Conservation (phyloP, 2,329 filamentous ascomycete genomes). For the Tympanopsis confertula region DNA sequence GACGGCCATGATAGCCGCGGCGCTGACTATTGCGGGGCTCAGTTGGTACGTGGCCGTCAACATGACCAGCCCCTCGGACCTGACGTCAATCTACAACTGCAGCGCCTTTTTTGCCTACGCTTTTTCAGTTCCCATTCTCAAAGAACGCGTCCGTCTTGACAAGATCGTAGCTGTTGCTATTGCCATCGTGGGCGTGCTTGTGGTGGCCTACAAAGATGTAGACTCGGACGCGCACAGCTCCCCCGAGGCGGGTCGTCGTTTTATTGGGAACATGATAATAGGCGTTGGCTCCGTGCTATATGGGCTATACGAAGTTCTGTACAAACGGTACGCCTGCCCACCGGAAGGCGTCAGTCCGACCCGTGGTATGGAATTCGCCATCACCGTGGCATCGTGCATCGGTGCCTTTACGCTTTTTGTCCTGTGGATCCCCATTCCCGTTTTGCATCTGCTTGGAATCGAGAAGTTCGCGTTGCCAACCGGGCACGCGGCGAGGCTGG, state of each 20-base stretch:
- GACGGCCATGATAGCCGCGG: slow-evolving; percentile 71
- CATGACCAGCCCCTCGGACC: slow-evolving; percentile 80
- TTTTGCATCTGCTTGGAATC: slow-evolving; percentile 67
- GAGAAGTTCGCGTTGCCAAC: slow-evolving; percentile 75
- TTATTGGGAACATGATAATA: slow-evolving; percentile 83
- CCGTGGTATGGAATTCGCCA: slow-evolving; percentile 94
- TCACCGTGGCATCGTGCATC: slow-evolving; percentile 79
- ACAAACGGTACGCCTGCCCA: slow-evolving; percentile 86
- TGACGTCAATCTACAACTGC: slow-evolving; percentile 99
- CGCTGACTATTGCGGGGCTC: slow-evolving; percentile 79
- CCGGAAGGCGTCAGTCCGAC: slow-evolving; percentile 74
- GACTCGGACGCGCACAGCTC: slow-evolving; percentile 21
- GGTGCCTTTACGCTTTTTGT: slow-evolving; percentile 76
- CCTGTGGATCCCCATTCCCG: slow-evolving; percentile 81
- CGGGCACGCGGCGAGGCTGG: slow-evolving; percentile 67
- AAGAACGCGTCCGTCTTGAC: slow-evolving; percentile 70
- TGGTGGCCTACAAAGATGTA: slow-evolving; percentile 88
- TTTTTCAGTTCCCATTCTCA: slow-evolving; percentile 81
- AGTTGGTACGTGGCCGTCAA: slow-evolving; percentile 97
- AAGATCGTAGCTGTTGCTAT: slow-evolving; percentile 80
- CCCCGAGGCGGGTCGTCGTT: slow-evolving; percentile 51
- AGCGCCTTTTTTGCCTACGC: slow-evolving; percentile 97
- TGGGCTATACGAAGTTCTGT: slow-evolving; percentile 92
- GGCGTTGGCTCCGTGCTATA: slow-evolving; percentile 84
- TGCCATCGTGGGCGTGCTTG: slow-evolving; percentile 77